Conservation (phyloP, 2,329 filamentous ascomycete genomes). For the Raffaelea arxii region DNA sequence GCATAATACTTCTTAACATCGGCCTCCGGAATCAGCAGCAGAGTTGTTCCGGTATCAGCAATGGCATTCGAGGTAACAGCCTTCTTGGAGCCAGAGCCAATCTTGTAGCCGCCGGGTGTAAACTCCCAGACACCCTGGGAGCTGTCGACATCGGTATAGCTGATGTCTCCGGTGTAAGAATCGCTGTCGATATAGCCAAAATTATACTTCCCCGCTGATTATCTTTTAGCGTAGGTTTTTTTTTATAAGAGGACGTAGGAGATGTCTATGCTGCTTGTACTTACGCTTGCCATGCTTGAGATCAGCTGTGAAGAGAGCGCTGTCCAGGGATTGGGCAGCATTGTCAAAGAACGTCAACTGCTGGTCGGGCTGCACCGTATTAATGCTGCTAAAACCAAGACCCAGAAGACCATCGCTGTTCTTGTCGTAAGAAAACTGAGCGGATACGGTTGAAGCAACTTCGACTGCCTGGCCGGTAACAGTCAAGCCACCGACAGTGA, state of each 20-base stretch:
- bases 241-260: background rate
- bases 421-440: slow-evolving; percentile 16
- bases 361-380: slow-evolving; percentile 17
- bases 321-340: slow-evolving; percentile 17
- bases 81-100: slow-evolving; percentile 22
- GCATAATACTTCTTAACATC: slow-evolving; percentile 29
- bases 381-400: slow-evolving; percentile 20
- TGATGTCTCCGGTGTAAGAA: slow-evolving; percentile 43
- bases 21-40: slow-evolving; percentile 25
- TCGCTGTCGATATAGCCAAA: slow-evolving; percentile 46
- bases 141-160: slow-evolving; percentile 38
- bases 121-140: slow-evolving; percentile 48
- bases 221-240: background rate
- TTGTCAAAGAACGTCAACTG: slow-evolving; percentile 26
- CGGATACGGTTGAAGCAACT: slow-evolving; percentile 17
- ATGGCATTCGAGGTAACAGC: slow-evolving; percentile 18
- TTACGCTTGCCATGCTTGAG: slow-evolving; percentile 25
- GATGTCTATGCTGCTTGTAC: background rate
- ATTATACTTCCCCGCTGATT: slow-evolving; percentile 33
- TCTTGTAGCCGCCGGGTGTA: slow-evolving; percentile 35
- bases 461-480: slow-evolving; percentile 21
- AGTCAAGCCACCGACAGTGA: slow-evolving; percentile 20
- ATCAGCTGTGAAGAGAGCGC: slow-evolving; percentile 23
- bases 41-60: slow-evolving; percentile 32
- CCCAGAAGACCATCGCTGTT: slow-evolving; percentile 17